Conservation (phyloP, 768 basidiomycete genomes). For the Hygrophorus pudorinus region DNA sequence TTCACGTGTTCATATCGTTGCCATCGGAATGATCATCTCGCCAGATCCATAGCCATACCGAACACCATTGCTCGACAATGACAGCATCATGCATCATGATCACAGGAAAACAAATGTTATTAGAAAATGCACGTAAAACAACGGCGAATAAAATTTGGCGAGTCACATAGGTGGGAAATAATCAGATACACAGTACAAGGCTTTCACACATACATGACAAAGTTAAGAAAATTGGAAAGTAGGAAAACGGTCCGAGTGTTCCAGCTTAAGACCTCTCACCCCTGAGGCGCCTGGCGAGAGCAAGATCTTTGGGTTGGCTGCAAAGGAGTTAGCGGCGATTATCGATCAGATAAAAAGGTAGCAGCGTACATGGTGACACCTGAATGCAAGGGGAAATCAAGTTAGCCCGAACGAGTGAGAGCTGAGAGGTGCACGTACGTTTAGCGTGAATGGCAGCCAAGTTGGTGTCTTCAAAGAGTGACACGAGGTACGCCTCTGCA, state of each 20-base stretch:
- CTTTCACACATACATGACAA: background rate
- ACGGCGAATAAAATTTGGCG: no score
- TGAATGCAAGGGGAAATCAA: constrained; percentile 11
- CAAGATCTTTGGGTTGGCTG: constrained; percentile 84
- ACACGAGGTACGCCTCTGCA: constrained; percentile 82
- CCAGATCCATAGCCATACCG: no score
- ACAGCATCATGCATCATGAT: no score
- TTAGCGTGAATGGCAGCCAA: constrained; percentile 89
- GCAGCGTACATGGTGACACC: constrained; percentile 48
- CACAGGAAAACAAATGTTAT: no score
- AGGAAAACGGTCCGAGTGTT: background rate
- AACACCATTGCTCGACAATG: no score
- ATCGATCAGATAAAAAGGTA: background rate
- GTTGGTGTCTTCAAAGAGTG: constrained; percentile 83
- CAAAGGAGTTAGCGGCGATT: constrained; percentile 12
- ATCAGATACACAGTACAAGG: no score
- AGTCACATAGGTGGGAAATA: no score
- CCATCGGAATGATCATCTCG: no score
- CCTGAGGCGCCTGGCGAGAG: constrained; percentile 76
- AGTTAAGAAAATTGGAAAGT: background rate
- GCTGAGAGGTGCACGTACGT: constrained; percentile 30
- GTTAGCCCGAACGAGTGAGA: constrained; percentile 4
- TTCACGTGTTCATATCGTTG: no score
- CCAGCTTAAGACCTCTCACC: constrained; percentile 72
- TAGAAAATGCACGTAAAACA: no score